Evolutionary conservation across 306 rosid species (phyloP).

Genomic region (Medicago truncatula): DNA sequence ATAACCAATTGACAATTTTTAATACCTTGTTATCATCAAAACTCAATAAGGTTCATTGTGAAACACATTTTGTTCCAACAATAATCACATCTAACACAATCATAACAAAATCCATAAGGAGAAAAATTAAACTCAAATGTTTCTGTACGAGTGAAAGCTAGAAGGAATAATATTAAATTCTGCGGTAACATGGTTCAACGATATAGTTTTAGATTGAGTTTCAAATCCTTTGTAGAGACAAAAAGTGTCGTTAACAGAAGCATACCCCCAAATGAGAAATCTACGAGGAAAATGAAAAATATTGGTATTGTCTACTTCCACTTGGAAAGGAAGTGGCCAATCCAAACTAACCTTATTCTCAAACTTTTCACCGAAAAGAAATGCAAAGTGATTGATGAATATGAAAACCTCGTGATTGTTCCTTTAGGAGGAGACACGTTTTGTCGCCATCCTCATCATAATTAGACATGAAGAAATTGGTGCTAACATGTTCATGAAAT

Average conservation of each 20-base stretch:
- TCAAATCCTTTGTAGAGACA: neutral
- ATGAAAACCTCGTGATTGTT: too few relatives aligned
- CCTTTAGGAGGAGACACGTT: neutral
- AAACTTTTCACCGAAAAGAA: neutral
- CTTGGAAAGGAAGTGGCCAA: neutral
- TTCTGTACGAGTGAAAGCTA: neutral
- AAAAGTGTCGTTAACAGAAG: neutral
- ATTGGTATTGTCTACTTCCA: neutral
- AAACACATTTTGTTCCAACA: too few relatives aligned
- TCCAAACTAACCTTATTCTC: neutral
- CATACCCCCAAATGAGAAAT: neutral
- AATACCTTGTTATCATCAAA: too few relatives aligned
- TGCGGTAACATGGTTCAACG: neutral
- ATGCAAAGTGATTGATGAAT: neutral
- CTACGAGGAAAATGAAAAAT: too few relatives aligned
- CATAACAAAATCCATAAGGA: neutral
- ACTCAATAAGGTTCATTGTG: too few relatives aligned
- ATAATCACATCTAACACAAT: neutral
- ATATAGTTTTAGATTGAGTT: neutral
- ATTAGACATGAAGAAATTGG: neutral
- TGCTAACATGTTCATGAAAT: neutral
- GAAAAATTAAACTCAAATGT: neutral
- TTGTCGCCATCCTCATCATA: neutral
- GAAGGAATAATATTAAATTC: neutral
- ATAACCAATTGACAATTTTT: too few relatives aligned